A percentile compares a stretch with the other conserved stretches of the same genome.
phyloP scores from a whole-genome alignment of 139 green algal genomes.

The Chlamydomonas sphaeroides region DNA sequence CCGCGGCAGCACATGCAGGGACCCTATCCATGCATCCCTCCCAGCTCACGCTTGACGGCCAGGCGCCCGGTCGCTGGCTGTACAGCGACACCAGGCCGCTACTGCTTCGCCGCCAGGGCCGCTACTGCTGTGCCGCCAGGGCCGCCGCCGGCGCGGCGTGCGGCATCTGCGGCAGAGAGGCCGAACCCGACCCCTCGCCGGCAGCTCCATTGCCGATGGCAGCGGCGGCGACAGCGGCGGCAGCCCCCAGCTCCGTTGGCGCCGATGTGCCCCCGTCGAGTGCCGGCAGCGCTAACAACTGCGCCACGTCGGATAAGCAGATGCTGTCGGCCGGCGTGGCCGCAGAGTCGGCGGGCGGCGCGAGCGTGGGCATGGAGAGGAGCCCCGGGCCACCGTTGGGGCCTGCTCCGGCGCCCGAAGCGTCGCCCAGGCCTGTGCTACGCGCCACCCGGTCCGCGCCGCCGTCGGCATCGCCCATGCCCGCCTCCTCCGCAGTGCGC shows the following conservation, averaged over 20 bases:
- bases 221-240: not conserved
- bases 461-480: not conserved
- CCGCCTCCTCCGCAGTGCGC: conserved; percentile 7
- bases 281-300: conserved; percentile 3
- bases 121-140: too few species aligned
- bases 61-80: too few species aligned
- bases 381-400: not conserved
- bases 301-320: conserved; percentile 17
- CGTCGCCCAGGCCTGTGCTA: not conserved
- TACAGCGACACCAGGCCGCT: too few species aligned
- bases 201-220: too few species aligned
- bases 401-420: too few species aligned
- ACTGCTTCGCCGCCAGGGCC: too few species aligned
- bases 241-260: too few species aligned
- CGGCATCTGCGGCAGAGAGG: conserved; percentile 25
- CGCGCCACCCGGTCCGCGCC: not conserved
- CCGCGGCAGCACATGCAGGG: too few species aligned
- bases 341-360: not conserved
- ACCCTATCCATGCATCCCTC: too few species aligned
- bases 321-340: conserved; percentile 1
- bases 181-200: conserved; percentile 1
- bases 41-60: too few species aligned
- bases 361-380: not conserved
- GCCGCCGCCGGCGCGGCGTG: too few species aligned
- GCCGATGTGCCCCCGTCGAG: not conserved